Percentiles rank a stretch among this genome's conserved stretches.
Conservation (phyloP, 192 early-diverging fungal species). For the Coemansia sp. region DNA sequence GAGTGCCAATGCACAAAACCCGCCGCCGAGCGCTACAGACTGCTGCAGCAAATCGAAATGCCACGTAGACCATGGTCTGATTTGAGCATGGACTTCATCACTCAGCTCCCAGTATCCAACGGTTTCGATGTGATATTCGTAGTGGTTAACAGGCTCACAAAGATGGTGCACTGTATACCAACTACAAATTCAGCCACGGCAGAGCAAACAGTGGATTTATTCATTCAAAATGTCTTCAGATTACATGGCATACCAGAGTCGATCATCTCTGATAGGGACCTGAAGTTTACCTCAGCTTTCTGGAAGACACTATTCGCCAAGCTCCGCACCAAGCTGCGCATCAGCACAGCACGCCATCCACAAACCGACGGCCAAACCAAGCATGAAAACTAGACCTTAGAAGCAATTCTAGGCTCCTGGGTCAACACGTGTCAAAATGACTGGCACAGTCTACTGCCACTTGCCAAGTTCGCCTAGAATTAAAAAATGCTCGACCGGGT, state of each 20-base stretch:
- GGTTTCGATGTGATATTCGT: constrained; percentile 11
- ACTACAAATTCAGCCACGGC: background rate
- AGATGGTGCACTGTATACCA: constrained; percentile 7
- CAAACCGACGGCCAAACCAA: constrained; percentile 5
- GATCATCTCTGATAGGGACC: background rate
- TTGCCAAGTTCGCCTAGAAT: constrained; percentile 56
- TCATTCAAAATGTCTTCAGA: background rate
- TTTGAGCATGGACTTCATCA: constrained; percentile 25
- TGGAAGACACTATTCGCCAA: background rate
- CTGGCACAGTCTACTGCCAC: constrained; percentile 45
- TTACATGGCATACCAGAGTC: background rate
- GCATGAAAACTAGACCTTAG: background rate
- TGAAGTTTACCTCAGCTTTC: constrained; percentile 2
- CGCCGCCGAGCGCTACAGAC: background rate
- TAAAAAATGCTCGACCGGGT: constrained; percentile 3
- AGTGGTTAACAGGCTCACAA: constrained; percentile 10
- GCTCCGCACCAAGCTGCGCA: background rate
- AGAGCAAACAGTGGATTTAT: background rate
- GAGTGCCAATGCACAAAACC: background rate
- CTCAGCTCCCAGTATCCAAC: constrained; percentile 1
- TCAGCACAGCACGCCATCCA: constrained; percentile 3
- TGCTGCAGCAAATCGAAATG: background rate
- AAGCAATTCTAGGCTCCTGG: constrained; percentile 29
- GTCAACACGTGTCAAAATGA: constrained; percentile 36
- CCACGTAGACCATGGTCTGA: constrained; percentile 9